Evolutionary conservation across 2,329 filamentous ascomycete species (phyloP), one percentile per base, ranked within the genome.

Genomic region (Paraconiothyrium brasiliense): DNA sequence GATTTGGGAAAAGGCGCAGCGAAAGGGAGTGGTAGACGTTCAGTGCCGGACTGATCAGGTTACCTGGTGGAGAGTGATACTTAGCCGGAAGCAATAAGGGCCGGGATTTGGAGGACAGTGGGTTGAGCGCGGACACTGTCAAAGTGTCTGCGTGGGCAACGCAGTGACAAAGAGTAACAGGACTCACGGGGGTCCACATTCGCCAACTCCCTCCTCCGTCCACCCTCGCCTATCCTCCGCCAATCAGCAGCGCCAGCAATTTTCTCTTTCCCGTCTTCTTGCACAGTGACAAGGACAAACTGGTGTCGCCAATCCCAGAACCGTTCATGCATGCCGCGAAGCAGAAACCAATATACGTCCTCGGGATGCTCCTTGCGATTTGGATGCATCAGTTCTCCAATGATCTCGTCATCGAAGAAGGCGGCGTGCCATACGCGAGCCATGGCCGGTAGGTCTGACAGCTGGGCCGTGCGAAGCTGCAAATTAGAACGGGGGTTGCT

Each of bases 401-500:
- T 71, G 32, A 76, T 67, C 37, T 75, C 71, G 58, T 77, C 75
- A 43, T 76, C 67, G 35, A 74, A 74, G 59, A 76, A 77, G 9
- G 72, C 74, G 10, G 60, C 43, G 30, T 66, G 47, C 72, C 72
- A 75, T 16, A 67, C 61, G 4, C 58, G 61, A 7, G 72, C 72
- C 50, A 75, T 74, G 2, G 58, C 48, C 3, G 50, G 32, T 3
- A 75, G 57, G 32, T 75, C 72, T 0, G 61, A 60, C 2, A 69
- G 14, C 1, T 14, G 34, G 35, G 70, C 72, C 13, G 41, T 11
- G 10, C 70, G 69, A 7, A 70, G 55, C 16, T 57, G 22, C 30
- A 54, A 35, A 32, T 22, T 49, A 14, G 20, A 9, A 22, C 16
- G 22, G 37, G 58, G 44, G 32, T 37, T 3, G 47, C 34, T 39